Conservation (phyloP, 2,329 filamentous ascomycete genomes). For the Periconia sp. region DNA sequence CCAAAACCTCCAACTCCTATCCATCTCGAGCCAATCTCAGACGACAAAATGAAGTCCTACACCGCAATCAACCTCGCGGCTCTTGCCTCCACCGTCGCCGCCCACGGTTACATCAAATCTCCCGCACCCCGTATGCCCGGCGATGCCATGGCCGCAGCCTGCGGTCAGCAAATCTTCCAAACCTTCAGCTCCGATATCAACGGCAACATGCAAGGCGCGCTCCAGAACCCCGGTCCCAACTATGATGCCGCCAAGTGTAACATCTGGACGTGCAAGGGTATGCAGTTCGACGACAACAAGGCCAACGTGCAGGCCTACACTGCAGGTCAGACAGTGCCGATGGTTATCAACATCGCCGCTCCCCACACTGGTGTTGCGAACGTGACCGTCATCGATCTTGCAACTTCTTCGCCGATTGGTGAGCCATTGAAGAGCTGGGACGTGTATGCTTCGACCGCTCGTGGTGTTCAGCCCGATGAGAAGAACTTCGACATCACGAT, state of each 20-base stretch:
- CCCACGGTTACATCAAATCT: slow-evolving; percentile 56
- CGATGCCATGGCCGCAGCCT: slow-evolving; percentile 53
- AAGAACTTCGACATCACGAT: slow-evolving; percentile 58
- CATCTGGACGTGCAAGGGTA: slow-evolving; percentile 61
- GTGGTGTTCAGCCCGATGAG: slow-evolving; percentile 48
- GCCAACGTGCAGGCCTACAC: slow-evolving; percentile 55
- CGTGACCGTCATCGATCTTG: slow-evolving; percentile 60
- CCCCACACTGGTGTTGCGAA: slow-evolving; percentile 61
- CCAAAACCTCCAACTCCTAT: slow-evolving; percentile 1
- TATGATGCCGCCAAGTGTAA: slow-evolving; percentile 52
- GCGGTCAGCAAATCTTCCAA: slow-evolving; percentile 57
- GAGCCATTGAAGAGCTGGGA: slow-evolving; percentile 57
- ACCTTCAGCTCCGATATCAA: slow-evolving; percentile 57
- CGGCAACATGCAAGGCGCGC: slow-evolving; percentile 59
- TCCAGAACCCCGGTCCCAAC: slow-evolving; percentile 56
- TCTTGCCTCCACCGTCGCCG: slow-evolving; percentile 51
- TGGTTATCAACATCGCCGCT: slow-evolving; percentile 52
- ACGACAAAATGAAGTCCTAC: slow-evolving; percentile 47
- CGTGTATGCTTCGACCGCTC: slow-evolving; percentile 55
- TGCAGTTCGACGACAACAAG: slow-evolving; percentile 59
- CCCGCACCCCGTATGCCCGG: slow-evolving; percentile 56
- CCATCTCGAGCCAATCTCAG: slow-evolving; percentile 15
- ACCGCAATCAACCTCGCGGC: slow-evolving; percentile 45
- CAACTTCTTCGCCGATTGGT: slow-evolving; percentile 56
- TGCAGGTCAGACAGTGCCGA: slow-evolving; percentile 50